Base-by-base conservation (phyloP, 352 stramenopile genomes). In the Phytophthora litchii region DNA sequence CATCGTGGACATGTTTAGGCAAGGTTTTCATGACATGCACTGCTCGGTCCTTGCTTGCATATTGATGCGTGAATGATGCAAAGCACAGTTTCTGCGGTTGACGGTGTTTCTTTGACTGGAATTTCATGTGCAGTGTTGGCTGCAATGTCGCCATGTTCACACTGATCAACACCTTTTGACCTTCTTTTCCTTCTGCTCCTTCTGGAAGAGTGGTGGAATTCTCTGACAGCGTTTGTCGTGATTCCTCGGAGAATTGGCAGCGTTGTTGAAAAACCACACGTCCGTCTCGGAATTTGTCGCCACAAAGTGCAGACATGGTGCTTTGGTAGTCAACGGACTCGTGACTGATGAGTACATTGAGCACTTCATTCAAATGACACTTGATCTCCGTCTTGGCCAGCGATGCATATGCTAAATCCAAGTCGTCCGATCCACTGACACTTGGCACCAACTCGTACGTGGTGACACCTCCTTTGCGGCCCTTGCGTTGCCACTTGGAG, bases 11-110 rank as follows among this genome's bases (percentile, higher is more conserved):
- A 19, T 60, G 14, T 53, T 88, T 87, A 1, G 80, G 80, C 7
- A 90, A 40, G 25, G 78, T 88, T 64, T 88, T 88, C 49, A 86
- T 78, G 17, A 89, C 50, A 58, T 90, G 78, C 38, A 81, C 58
- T 0, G 78, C 76, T 16, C 74, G 80, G 37, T 77, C 60, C 10
- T 80, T 78, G 37, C 46, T 59, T 17, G 66, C 40, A 46, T 82
- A 83, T 27, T 74, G 67, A 35, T 76, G 59, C 31, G 78, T 88
- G 52, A 76, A 73, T 13, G 61, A 72, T 32, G 75, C 62, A 16
- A 89, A 81, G 27, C 57, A 72, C 11, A 86, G 49, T 34, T 61
- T 65, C 44, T 86, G 69, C 34, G 67, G 71, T 17, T 62, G 58
- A 3, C 74, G 64, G 25, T 68, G 54, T 46, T 77, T 72, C 51